A percentile compares a stretch with the other conserved stretches of the same genome.
Conservation (phyloP, 2,329 filamentous ascomycete genomes). For the Cercospora janseana region DNA sequence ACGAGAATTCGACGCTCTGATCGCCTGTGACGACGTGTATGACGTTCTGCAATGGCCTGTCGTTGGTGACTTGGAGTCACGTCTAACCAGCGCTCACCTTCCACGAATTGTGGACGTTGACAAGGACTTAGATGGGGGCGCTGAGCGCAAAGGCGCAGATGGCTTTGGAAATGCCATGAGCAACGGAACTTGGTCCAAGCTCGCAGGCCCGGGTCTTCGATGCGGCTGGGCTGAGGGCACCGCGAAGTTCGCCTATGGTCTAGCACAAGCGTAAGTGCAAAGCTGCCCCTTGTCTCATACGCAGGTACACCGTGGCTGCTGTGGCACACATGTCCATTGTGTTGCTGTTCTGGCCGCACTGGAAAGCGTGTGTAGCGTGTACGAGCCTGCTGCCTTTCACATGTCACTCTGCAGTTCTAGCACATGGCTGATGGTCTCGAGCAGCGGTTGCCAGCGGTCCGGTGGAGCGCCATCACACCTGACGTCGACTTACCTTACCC, state of each 20-base stretch:
- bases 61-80: slow-evolving; percentile 27
- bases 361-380: neutral
- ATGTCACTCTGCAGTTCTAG: slow-evolving; percentile 1
- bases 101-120: slow-evolving; percentile 81
- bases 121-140: slow-evolving; percentile 59
- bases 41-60: slow-evolving; percentile 88
- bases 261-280: slow-evolving; percentile 9
- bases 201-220: slow-evolving; percentile 74
- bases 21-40: slow-evolving; percentile 90
- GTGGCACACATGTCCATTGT: neutral
- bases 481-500: slow-evolving; percentile 56
- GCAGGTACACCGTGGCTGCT: neutral
- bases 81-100: slow-evolving; percentile 46
- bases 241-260: slow-evolving; percentile 56
- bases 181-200: slow-evolving; percentile 89
- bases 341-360: neutral
- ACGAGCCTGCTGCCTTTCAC: neutral
- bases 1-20: slow-evolving; percentile 73
- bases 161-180: slow-evolving; percentile 77
- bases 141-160: slow-evolving; percentile 48
- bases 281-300: neutral
- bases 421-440: slow-evolving; percentile 16
- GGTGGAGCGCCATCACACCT: slow-evolving; percentile 62
- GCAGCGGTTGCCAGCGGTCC: slow-evolving; percentile 53
- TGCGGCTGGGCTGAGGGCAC: slow-evolving; percentile 86